phyloP scores from a whole-genome alignment of 2,329 filamentous ascomycete species.

The Penicillium aurantiogriseum region DNA sequence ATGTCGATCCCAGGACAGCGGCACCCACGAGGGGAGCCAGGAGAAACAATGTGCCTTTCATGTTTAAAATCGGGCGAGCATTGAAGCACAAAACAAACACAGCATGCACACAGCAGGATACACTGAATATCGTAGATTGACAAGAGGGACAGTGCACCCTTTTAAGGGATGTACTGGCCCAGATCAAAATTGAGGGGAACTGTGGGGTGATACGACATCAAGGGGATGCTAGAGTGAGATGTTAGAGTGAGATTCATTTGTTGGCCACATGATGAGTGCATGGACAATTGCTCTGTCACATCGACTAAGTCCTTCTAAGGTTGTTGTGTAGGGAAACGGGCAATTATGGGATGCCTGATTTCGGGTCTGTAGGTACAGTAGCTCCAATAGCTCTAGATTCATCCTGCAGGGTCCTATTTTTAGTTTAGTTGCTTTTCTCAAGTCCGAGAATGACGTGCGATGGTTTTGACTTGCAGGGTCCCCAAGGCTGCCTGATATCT shows the following conservation, averaged over 20 bases:
- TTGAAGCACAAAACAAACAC: background rate
- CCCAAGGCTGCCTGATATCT: background rate
- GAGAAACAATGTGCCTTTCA: conserved; percentile 29
- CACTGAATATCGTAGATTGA: background rate
- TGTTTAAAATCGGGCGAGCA: conserved; percentile 13
- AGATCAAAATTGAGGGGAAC: background rate
- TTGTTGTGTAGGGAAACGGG: background rate
- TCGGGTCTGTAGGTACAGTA: background rate
- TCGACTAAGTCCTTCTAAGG: background rate
- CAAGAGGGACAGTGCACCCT: conserved; percentile 3
- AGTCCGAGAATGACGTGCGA: background rate
- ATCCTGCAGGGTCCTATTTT: background rate
- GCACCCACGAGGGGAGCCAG: conserved; percentile 32
- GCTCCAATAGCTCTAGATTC: background rate
- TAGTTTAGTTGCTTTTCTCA: background rate
- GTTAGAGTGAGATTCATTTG: background rate
- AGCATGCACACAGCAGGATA: background rate
- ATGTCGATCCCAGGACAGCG: conserved; percentile 21
- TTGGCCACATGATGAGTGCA: background rate
- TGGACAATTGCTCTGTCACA: background rate
- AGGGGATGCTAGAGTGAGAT: background rate
- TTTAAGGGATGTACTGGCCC: background rate
- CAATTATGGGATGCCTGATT: background rate
- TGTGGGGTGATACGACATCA: background rate
- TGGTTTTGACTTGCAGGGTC: conserved; percentile 11